A percentile compares a stretch with the other conserved stretches of the same genome.
Conservation (phyloP, 176 grass and related monocot species). For the Leersia perrieri region DNA sequence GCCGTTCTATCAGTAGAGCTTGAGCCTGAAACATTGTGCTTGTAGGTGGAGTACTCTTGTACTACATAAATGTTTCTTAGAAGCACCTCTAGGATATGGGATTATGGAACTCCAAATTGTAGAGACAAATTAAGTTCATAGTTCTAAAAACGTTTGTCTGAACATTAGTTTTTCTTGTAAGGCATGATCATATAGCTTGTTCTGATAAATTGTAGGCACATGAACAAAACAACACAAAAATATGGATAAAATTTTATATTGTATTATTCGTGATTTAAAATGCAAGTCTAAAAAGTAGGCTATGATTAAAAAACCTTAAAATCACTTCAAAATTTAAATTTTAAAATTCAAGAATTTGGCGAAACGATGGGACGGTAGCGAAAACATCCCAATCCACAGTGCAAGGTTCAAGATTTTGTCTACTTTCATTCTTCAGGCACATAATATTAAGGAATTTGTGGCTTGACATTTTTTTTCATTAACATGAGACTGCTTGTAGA, state of each 20-base stretch:
- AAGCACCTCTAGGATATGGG: neutral
- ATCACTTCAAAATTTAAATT: no score
- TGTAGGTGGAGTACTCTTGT: neutral
- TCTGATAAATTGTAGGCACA: no score
- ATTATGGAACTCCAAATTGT: neutral
- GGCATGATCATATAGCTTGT: no score
- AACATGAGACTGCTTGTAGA: neutral
- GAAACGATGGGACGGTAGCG: no score
- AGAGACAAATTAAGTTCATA: neutral
- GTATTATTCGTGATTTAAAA: no score
- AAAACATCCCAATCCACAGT: neutral
- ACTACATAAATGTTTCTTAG: neutral
- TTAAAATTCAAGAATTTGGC: no score
- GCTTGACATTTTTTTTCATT: neutral
- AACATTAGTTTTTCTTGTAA: neutral
- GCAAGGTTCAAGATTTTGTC: neutral
- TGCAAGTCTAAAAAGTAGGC: no score
- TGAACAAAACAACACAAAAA: no score
- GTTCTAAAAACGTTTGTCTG: neutral
- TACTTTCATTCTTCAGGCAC: neutral
- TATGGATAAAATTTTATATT: no score
- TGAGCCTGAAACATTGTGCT: neutral
- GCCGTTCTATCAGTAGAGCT: neutral
- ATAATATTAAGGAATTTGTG: neutral
- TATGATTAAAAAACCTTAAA: no score